Evolutionary conservation across 108 stramenopile species (phyloP), one percentile per base, ranked within the genome.

Genomic region (Cylindrotheca closterium): DNA sequence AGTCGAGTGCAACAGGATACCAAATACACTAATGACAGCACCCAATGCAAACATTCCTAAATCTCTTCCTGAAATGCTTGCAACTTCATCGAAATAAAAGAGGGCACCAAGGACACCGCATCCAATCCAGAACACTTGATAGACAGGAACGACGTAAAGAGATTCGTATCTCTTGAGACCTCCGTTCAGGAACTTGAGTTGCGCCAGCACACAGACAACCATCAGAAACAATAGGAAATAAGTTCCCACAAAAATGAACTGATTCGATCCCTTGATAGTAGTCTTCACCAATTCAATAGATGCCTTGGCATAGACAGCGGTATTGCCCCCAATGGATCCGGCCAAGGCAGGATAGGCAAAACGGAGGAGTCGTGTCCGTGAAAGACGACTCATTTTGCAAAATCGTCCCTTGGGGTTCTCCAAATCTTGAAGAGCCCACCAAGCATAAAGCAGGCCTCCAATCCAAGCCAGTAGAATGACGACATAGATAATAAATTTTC

Each of bases 61-160:
- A 42, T 42, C 37, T 10, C 37, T 7, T 42, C 10, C 10, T 15
- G 37, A 15, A 42, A 15, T 42, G 15, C 15, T 42, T 10, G 7
- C 37, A 15, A 42, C 37, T 63, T 81, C 80, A n/a, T 73, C 67
- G 57, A 81, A 81, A 37, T 74, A 81, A 24, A 78, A 29, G 32
- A 81, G 37, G 8, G 75, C 80, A 0, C 80, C 76, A 0, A 65
- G 56, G 49, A 74, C 58, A 2, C 67, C 71, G 55, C 68, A 70
- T 1, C 64, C 32, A 32, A 68, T 81, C 34, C 67, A 70, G 53
- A 77, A 77, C 12, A 45, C 31, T 54, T 81, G 80, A 49, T 78
- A 81, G 32, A 81, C 67, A 26, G 80, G 80, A 24, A 77, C 73
- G 0, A 81, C 72, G 4, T 63, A 22, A 12, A 81, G 62, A 0